These are phyloP conservation scores for Saccharum hybrid DNA, from an alignment of 202 grass and related monocot species.

Conservation along the genomic window DNA sequence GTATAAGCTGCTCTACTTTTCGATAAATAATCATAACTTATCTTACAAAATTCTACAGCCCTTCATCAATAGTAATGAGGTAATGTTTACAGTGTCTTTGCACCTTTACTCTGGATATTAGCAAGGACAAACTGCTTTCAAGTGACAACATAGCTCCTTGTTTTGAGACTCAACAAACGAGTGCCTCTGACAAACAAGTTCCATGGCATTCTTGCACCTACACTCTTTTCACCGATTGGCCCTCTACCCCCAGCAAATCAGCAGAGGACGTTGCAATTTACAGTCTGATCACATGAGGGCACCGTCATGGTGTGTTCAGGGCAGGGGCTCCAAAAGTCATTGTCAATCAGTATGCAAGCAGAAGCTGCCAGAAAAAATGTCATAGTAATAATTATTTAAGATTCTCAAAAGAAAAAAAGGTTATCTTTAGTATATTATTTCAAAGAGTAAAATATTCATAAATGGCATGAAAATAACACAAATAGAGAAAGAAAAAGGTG, in stretches of 20 bases:
- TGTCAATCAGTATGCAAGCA: neutral
- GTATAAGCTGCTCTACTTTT: neutral
- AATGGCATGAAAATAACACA: neutral
- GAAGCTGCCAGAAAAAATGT: neutral
- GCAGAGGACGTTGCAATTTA: neutral
- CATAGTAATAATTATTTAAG: neutral
- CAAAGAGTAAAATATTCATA: neutral
- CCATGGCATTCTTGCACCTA: neutral
- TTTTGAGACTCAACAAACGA: neutral
- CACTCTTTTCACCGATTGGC: neutral
- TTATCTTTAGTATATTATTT: neutral
- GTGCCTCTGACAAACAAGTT: slow-evolving; percentile 14
- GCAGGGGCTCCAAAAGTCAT: neutral
- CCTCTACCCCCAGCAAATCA: neutral
- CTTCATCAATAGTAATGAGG: neutral
- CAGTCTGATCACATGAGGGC: neutral
- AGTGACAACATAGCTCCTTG: neutral
- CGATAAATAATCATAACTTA: neutral
- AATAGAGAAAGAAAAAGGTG: neutral
- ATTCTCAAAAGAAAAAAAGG: neutral
- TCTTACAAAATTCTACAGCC: neutral
- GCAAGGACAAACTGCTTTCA: neutral
- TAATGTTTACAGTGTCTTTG: neutral
- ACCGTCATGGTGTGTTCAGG: neutral
- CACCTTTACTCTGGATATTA: slow-evolving; percentile 1